Conservation (phyloP, 805 yeast genomes). For the Kregervanrija delftensis region DNA sequence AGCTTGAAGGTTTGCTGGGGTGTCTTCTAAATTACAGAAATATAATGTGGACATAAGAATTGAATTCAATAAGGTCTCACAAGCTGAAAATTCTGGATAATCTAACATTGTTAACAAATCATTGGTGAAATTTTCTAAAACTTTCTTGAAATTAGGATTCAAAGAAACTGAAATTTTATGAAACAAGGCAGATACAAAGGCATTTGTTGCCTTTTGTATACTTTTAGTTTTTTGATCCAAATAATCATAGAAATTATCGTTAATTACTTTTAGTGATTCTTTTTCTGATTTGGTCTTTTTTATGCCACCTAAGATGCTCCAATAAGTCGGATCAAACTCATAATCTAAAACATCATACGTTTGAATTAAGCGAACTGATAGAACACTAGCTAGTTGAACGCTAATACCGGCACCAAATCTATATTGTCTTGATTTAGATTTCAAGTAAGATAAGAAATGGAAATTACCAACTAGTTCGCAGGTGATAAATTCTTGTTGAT, state of each 20-base stretch:
- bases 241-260: slow-evolving; percentile 6
- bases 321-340: slow-evolving; percentile 18
- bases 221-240: slow-evolving; percentile 8
- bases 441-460: slow-evolving; percentile 42
- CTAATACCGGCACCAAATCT: slow-evolving; percentile 36
- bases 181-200: slow-evolving; percentile 25
- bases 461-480: slow-evolving; percentile 51
- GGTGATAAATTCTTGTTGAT: slow-evolving; percentile 55
- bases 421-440: slow-evolving; percentile 35
- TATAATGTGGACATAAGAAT: slow-evolving; percentile 36
- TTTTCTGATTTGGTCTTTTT: slow-evolving; percentile 8
- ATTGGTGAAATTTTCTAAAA: slow-evolving; percentile 46
- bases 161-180: slow-evolving; percentile 27
- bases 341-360: slow-evolving; percentile 11
- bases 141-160: slow-evolving; percentile 26
- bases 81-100: slow-evolving; percentile 57
- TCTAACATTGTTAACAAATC: slow-evolving; percentile 48
- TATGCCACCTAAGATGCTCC: slow-evolving; percentile 11
- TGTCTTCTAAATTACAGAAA: slow-evolving; percentile 22
- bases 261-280: slow-evolving; percentile 7
- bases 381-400: slow-evolving; percentile 42
- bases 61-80: slow-evolving; percentile 42
- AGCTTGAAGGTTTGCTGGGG: slow-evolving; percentile 36
- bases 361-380: slow-evolving; percentile 39
- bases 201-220: slow-evolving; percentile 16